Evolutionary conservation across 495 filamentous ascomycete species (phyloP).

Genomic region (Daldinia decipiens): DNA sequence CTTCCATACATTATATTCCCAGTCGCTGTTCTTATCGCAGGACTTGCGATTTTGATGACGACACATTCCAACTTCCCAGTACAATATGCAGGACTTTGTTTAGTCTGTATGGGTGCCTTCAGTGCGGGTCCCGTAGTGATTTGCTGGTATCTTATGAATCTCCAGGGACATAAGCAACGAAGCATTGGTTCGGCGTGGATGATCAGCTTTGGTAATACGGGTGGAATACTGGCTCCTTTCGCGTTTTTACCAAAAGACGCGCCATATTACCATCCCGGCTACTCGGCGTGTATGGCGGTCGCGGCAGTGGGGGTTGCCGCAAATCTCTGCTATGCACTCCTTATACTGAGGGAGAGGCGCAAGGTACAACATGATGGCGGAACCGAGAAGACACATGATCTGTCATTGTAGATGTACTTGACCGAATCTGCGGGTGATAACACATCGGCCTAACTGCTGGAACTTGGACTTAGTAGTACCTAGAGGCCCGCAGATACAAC

Average conservation of each 20-base stretch:
- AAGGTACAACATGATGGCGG: neutral
- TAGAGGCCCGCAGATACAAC: conserved; percentile 1
- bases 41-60: conserved; percentile 72
- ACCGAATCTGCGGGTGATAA: conserved; percentile 5
- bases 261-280: conserved; percentile 45
- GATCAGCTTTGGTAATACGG: conserved; percentile 45
- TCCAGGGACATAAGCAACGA: conserved; percentile 77
- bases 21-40: conserved; percentile 48
- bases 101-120: conserved; percentile 66
- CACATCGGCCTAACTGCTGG: neutral
- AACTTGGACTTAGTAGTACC: neutral
- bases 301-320: conserved; percentile 12
- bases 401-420: conserved; percentile 6
- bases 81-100: conserved; percentile 73
- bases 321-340: neutral
- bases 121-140: conserved; percentile 73
- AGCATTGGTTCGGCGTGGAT: conserved; percentile 71
- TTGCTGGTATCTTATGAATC: conserved; percentile 85
- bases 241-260: conserved; percentile 40
- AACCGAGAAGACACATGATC: conserved; percentile 1
- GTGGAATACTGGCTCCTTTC: conserved; percentile 44
- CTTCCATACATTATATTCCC: conserved; percentile 57
- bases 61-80: conserved; percentile 59
- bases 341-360: conserved; percentile 22
- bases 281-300: conserved; percentile 46